Evolutionary conservation across 108 stramenopile species (phyloP).

Genomic region (Hondaea fermentalgiana): DNA sequence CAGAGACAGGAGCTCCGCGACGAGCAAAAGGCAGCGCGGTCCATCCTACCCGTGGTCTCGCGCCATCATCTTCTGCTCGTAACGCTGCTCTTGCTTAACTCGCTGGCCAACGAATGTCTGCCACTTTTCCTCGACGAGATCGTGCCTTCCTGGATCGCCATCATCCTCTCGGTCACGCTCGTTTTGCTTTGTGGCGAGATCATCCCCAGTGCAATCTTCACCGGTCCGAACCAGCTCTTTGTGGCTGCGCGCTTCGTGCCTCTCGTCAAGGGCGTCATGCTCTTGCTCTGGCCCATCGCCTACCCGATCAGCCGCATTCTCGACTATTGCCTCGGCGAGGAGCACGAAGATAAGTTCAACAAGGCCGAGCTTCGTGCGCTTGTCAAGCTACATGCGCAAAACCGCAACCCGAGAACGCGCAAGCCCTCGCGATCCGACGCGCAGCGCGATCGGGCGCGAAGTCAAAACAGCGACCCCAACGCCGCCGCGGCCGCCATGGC

Average conservation of each 20-base stretch:
- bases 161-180: constrained; percentile 74
- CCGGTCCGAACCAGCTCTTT: constrained; percentile 25
- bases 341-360: not conserved
- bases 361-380: constrained; percentile 62
- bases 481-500: too few species aligned
- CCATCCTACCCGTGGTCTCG: not conserved
- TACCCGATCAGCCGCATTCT: constrained; percentile 72
- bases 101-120: constrained; percentile 78
- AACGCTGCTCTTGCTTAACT: constrained; percentile 82
- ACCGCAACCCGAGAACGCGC: not conserved
- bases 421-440: not conserved
- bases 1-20: not conserved
- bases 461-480: not conserved
- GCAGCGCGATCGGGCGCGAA: too few species aligned
- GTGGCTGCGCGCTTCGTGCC: constrained; percentile 49
- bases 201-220: constrained; percentile 18
- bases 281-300: constrained; percentile 66
- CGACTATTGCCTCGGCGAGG: constrained; percentile 60
- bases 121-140: constrained; percentile 84
- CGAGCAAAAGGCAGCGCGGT: not conserved
- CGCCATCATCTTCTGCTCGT: constrained; percentile 79
- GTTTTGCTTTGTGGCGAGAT: constrained; percentile 37
- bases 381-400: constrained; percentile 70
- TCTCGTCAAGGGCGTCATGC: constrained; percentile 66
- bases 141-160: constrained; percentile 64